Percentiles rank a stretch among this genome's conserved stretches.
phyloP scores from a whole-genome alignment of 345 rosid genomes.

The Rhodomyrtus tomentosa region DNA sequence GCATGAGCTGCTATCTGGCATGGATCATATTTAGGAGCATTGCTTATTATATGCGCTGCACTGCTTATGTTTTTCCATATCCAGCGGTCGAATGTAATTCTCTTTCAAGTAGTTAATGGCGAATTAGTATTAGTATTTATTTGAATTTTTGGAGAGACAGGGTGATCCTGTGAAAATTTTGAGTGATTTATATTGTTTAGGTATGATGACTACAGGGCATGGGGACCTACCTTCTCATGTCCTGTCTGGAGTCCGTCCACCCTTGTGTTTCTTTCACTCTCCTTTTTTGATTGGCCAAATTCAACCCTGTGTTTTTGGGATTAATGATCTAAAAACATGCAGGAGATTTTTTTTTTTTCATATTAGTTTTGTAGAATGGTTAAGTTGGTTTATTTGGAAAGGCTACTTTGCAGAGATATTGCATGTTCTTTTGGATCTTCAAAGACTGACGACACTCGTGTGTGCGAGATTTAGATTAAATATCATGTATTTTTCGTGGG shows the following conservation, averaged over 20 bases:
- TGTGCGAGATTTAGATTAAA: too few species aligned
- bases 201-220: neutral
- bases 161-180: neutral
- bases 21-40: too few species aligned
- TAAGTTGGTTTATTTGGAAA: neutral
- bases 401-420: neutral
- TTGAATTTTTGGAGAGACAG: too few species aligned
- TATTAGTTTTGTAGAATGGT: neutral
- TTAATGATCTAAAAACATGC: neutral
- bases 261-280: neutral
- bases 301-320: neutral
- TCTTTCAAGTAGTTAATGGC: too few species aligned
- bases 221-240: neutral
- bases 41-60: too few species aligned
- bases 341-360: neutral
- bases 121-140: too few species aligned
- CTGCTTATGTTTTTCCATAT: too few species aligned
- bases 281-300: neutral
- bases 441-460: fast-evolving
- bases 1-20: too few species aligned
- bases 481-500: too few species aligned
- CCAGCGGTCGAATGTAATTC: too few species aligned
- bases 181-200: too few species aligned
- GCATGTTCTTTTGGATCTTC: fast-evolving
- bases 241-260: neutral